Percentiles rank a stretch among this genome's conserved stretches.
Evolutionary conservation across 2,329 filamentous ascomycete genomes (phyloP).

Genomic region (Orbilia ellipsospora): DNA sequence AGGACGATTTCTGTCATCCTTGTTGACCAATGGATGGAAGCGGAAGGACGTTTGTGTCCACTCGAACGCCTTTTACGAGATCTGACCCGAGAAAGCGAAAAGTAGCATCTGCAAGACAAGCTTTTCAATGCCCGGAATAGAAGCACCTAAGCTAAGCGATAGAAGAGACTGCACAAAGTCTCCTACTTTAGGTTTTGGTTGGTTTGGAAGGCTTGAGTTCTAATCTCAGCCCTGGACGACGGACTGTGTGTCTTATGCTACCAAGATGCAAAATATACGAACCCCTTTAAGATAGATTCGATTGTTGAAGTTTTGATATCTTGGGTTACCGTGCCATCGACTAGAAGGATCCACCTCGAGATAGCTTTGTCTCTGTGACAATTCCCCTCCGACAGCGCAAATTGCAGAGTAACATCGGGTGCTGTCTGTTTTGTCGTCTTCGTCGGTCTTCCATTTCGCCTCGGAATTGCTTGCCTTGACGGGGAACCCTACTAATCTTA

Average conservation of each 20-base stretch:
- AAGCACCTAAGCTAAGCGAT: slow-evolving; percentile 50
- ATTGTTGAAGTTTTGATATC: too few species aligned
- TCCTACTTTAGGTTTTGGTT: slow-evolving; percentile 13
- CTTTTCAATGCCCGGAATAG: slow-evolving; percentile 45
- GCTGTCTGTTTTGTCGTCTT: too few species aligned
- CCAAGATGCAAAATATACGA: too few species aligned
- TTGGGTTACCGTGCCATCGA: slow-evolving; percentile 3
- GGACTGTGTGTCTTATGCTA: too few species aligned
- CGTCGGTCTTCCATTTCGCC: not conserved
- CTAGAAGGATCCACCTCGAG: not conserved
- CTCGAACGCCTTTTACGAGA: slow-evolving; percentile 2
- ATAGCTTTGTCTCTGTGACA: not conserved
- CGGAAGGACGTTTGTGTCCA: slow-evolving; percentile 29
- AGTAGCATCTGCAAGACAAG: slow-evolving; percentile 30
- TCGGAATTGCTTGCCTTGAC: slow-evolving; percentile 4
- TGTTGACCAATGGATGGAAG: slow-evolving; percentile 21
- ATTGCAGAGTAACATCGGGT: not conserved
- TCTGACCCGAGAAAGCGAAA: slow-evolving; percentile 18
- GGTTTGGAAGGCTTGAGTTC: not conserved
- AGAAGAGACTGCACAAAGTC: slow-evolving; percentile 27
- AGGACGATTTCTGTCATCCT: not conserved
- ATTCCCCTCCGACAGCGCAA: slow-evolving; percentile 19
- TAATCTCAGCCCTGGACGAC: too few species aligned
- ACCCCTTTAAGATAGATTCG: too few species aligned
- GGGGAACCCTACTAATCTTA: not conserved